A percentile compares a stretch with the other conserved stretches of the same genome.
Conservation (phyloP, 306 rosid species). For the Corylus americana region DNA sequence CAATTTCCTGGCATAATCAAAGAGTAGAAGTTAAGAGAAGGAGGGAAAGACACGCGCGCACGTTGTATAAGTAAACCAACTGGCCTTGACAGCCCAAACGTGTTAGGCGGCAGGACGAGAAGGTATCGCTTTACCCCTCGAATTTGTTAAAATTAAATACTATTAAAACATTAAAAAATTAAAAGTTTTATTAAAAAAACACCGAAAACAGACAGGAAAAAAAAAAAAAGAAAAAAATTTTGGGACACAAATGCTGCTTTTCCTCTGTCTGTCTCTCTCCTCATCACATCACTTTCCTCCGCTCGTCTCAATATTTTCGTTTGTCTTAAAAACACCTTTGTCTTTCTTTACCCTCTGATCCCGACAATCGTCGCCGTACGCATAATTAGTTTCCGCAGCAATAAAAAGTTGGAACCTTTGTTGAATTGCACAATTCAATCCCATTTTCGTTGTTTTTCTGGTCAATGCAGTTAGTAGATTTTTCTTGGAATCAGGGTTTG, state of each 20-base stretch:
- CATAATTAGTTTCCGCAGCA: neutral
- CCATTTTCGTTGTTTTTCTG: neutral
- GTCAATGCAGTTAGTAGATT: conserved; percentile 37
- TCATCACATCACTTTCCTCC: conserved; percentile 41
- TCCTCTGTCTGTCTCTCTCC: conserved; percentile 7
- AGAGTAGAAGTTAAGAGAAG: too few species aligned
- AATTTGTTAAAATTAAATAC: neutral
- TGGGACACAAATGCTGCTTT: conserved; percentile 3
- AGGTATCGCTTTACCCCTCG: conserved; percentile 28
- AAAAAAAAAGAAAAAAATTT: neutral
- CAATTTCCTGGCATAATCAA: too few species aligned
- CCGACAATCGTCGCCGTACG: conserved; percentile 9
- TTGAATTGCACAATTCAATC: neutral
- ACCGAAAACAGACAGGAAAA: neutral
- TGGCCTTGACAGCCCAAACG: conserved; percentile 42
- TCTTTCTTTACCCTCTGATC: conserved; percentile 12
- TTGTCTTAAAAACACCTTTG: neutral
- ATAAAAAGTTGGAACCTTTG: neutral
- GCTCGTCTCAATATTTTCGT: conserved; percentile 31
- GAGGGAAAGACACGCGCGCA: neutral
- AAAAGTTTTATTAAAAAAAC: neutral
- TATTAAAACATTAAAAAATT: neutral
- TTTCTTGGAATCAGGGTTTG: conserved; percentile 25
- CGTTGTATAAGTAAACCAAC: neutral
- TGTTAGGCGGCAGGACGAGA: conserved; percentile 42